Evolutionary conservation across 306 rosid species (phyloP).

Genomic region (Elaeagnus macrophylla): DNA sequence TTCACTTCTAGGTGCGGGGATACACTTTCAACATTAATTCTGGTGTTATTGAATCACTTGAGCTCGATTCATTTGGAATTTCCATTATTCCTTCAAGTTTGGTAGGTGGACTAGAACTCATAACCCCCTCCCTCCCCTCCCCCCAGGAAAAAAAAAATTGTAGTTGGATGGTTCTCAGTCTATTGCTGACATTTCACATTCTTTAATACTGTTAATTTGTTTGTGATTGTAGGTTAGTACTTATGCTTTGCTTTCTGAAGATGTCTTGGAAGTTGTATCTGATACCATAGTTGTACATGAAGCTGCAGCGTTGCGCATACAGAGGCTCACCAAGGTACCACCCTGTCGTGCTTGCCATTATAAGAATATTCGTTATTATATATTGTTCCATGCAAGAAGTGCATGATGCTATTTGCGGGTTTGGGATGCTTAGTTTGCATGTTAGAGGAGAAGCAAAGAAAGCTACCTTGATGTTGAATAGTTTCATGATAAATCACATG

Average conservation of each 20-base stretch:
- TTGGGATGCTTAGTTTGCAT: too few species aligned
- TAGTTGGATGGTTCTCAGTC: neutral
- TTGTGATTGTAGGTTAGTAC: conserved; percentile 63
- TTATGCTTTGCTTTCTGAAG: conserved; percentile 81
- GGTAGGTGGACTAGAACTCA: conserved; percentile 36
- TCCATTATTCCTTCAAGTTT: conserved; percentile 82
- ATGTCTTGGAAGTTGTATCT: conserved; percentile 70
- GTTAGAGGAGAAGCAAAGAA: too few species aligned
- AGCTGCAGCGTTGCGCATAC: conserved; percentile 86
- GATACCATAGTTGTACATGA: conserved; percentile 77
- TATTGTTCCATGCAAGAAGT: too few species aligned
- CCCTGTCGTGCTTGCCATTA: neutral
- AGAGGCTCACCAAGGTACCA: conserved; percentile 82
- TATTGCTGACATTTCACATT: neutral
- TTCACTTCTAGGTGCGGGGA: conserved; percentile 61
- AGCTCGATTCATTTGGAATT: conserved; percentile 87
- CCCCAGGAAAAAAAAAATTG: neutral
- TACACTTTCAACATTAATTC: conserved; percentile 78
- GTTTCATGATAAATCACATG: neutral
- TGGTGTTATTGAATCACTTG: conserved; percentile 77
- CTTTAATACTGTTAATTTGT: neutral
- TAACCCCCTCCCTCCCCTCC: too few species aligned
- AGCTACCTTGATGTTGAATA: too few species aligned
- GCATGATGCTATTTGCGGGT: too few species aligned
- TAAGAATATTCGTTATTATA: too few species aligned